A percentile compares a stretch with the other conserved stretches of the same genome.
Conservation (phyloP, 495 filamentous ascomycete genomes). For the Durotheca rogersii region DNA sequence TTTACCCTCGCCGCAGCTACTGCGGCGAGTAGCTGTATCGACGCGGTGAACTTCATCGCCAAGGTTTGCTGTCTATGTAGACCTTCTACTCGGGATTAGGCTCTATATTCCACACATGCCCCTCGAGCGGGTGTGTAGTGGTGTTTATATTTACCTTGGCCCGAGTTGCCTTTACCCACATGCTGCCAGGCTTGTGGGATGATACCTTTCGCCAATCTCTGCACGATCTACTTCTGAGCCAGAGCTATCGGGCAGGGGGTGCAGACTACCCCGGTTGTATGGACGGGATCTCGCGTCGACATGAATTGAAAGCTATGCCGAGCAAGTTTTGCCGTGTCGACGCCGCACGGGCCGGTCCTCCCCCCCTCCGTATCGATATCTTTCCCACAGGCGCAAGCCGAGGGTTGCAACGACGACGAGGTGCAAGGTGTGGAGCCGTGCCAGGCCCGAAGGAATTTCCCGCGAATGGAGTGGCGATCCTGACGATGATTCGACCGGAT, state of each 20-base stretch:
- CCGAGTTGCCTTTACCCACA: conserved; percentile 12
- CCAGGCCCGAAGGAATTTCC: conserved; percentile 1
- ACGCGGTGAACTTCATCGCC: conserved; percentile 38
- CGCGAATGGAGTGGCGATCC: conserved; percentile 15
- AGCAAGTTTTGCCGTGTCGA: too few relatives aligned
- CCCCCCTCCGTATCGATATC: too few relatives aligned
- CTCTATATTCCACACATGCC: conserved; percentile 8
- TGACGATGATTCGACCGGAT: conserved; percentile 15
- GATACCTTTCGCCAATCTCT: too few relatives aligned
- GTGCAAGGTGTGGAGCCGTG: conserved; percentile 2
- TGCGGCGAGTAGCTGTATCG: conserved; percentile 39
- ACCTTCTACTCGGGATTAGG: conserved; percentile 2
- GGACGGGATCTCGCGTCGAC: too few relatives aligned
- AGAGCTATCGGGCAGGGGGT: too few relatives aligned
- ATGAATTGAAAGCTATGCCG: too few relatives aligned
- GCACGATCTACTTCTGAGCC: too few relatives aligned
- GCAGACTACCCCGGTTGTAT: too few relatives aligned
- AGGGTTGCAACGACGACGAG: not conserved
- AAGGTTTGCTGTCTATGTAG: not conserved
- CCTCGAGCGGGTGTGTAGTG: conserved; percentile 9
- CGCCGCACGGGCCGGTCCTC: too few relatives aligned
- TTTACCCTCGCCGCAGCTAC: conserved; percentile 19
- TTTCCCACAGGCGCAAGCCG: too few relatives aligned
- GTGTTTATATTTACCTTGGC: conserved; percentile 9
- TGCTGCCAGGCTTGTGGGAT: conserved; percentile 2